Base-by-base conservation (phyloP, 2,329 filamentous ascomycete genomes). In the Hymenoscyphus fructigenus region DNA sequence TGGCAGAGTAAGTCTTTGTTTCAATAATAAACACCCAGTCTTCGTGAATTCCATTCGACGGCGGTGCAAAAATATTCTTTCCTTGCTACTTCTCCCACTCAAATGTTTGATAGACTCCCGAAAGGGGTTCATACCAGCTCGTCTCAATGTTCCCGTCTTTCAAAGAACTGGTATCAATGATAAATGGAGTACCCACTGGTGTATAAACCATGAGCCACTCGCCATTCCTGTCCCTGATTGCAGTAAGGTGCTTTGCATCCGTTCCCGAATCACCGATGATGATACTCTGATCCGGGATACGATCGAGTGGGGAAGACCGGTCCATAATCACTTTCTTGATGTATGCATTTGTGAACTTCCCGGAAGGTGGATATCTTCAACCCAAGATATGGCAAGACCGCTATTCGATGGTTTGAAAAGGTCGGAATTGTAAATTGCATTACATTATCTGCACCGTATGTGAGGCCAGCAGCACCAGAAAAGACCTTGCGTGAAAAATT, bases 271-370 rank as follows among this genome's bases (percentile, higher is more conserved):
- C 20, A 50, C 41, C 41, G 7, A 47, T n/a, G 38, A 41, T 41
- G 14, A 41, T 47, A 10, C 41, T n/a, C n/a, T 47, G 41, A 14
- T 47, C 41, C 5, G 17, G 41, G 17, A 56, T 28, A 56, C 53
- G 53, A 56, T 56, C 7, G 4, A 56, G 29, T 0, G 55, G 55
- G n/a, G 28, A n/a, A 3, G 55, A 34, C 26, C 53, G 29, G 34
- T 58, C 36, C 15, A 57, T 14, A n/a, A 63, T 63, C 23, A 58
- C 26, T 29, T 58, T 59, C 61, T 59, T 34, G 34, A 63, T 56
- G n/a, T 63, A 58, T 38, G 61, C 47, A 63, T 63, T 38, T 63
- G 61, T 2, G 29, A 34, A 10, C 29, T 38, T 29, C 61, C 61
- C 12, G 55, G 53, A 32, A 63, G 61, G 12, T 41, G 23, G 34